Base-by-base conservation (phyloP, 305 asterid genomes). In the Striga hermonthica region DNA sequence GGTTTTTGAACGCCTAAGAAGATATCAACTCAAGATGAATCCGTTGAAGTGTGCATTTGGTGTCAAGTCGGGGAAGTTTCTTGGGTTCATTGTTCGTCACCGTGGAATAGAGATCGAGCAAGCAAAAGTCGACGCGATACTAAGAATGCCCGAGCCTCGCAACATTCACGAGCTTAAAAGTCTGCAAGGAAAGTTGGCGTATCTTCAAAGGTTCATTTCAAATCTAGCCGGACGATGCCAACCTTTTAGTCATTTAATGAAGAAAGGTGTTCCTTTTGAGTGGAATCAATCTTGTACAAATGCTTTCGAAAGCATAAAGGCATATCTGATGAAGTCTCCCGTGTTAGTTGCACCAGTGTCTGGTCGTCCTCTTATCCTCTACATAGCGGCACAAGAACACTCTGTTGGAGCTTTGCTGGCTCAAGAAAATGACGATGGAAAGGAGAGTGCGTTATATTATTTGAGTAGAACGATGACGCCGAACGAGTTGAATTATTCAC, bases 231-330 rank as follows among this genome's bases (percentile, higher is more conserved):
- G 10, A 5, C 36, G 6, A 1, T 66, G 13, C 11, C 57, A 56
- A 28, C 49, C 5, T 9, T 65, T 65, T 6, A 15, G 31, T 12
- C 10, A 15, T 1, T 5, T 53, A 3, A 52, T 39, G 54, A 65
- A 39, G 15, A 54, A 65, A 54, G 41, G 16, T 53, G 53, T 65
- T 7, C 53, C 15, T 12, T 54, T 66, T 41, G 34, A 66, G 1
- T 41, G 35, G 57, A 43, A 53, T 7, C 9, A n/a, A 5, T 8
- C 71, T 35, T 49, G 37, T 2, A 9, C 9, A 1, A 49, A 4
- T 34, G 41, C 7, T 34, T 49, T 54, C 8, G 4, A 40, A 40
- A 28, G 44, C 13, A 47, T 59, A 43, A 59, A 48, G 22, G 0
- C 60, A 0, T 15, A 36, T 6, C 4, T 35, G 7, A 53, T 60